Evolutionary conservation across 2,329 filamentous ascomycete genomes (phyloP), one percentile per base, ranked within the genome.

Genomic region (Colletotrichum costaricense): DNA sequence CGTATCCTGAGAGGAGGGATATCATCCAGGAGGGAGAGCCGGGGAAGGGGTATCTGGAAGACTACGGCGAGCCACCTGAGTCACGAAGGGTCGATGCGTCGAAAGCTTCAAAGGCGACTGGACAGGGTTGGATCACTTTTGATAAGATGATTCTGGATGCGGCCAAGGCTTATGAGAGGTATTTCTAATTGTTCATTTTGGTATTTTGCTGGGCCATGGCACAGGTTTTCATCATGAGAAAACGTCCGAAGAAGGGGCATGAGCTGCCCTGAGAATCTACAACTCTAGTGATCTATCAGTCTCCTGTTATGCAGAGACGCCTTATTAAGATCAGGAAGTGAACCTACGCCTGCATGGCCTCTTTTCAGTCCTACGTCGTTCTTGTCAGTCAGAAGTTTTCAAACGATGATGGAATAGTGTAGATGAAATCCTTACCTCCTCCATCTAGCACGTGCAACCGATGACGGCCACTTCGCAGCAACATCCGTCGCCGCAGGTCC

Each of bases 61-160:
- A 72, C 38, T 72, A 73, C 38, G 60, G 73, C 54, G 54, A 65
- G 3, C 64, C 63, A 14, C 49, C 64, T 4, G 63, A 46, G 0
- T 24, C 56, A 12, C 65, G 65, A 19, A 46, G 30, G 7, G 59
- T 75, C 0, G 74, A 75, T 16, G 75, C 57, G 7, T 67, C 30
- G 33, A 75, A 75, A 24, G 75, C 65, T 3, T 66, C 60, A 26
- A 67, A 76, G 26, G 56, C 74, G 4, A 59, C 66, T 16, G 73
- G 71, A 1, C 56, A 66, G 30, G 5, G 12, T 8, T 75, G 63
- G 60, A 60, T 71, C 5, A 55, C 71, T 2, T 75, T 70, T 12
- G 71, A 75, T 4, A 65, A 52, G 22, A 74, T 28, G 12, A n/a
- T 74, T 9, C 16, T 75, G 52, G 73, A 75, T 60, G 66, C 73